These are phyloP conservation scores for Leccinum subtestaceum DNA, from an alignment of 768 basidiomycete species.

Conservation along the genomic window DNA sequence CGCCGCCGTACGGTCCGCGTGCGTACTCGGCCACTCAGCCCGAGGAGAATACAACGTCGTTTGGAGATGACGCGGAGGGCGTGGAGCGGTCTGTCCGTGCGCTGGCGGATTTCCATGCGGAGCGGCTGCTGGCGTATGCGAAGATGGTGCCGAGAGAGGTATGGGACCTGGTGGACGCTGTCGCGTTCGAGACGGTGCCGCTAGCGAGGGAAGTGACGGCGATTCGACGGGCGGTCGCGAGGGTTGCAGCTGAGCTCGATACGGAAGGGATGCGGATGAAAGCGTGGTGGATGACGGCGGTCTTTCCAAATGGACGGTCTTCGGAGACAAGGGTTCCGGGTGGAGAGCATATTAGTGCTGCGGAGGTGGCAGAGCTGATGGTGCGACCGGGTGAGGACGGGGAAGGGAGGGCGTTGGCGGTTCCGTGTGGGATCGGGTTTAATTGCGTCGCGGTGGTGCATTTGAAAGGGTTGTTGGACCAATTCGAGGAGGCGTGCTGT, in stretches of 20 bases:
- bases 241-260: slow-evolving; percentile 29
- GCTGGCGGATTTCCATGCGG: slow-evolving; percentile 60
- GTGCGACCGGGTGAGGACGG: slow-evolving; percentile 26
- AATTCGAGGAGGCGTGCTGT: slow-evolving; percentile 32
- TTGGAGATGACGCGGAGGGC: slow-evolving; percentile 35
- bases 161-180: slow-evolving; percentile 57
- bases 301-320: slow-evolving; percentile 52
- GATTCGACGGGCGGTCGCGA: slow-evolving; percentile 57
- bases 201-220: slow-evolving; percentile 61
- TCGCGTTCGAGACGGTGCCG: slow-evolving; percentile 81
- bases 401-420: slow-evolving; percentile 16
- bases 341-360: slow-evolving; percentile 27
- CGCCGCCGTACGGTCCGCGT: slow-evolving; percentile 69
- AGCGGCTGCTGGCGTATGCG: slow-evolving; percentile 55
- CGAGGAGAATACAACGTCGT: slow-evolving; percentile 42
- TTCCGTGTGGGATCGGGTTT: slow-evolving; percentile 62
- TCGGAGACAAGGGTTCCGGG: slow-evolving; percentile 37
- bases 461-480: slow-evolving; percentile 39
- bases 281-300: slow-evolving; percentile 74
- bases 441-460: slow-evolving; percentile 63
- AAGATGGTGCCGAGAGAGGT: slow-evolving; percentile 35
- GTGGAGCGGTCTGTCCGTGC: slow-evolving; percentile 43
- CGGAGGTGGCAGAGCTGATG: slow-evolving; percentile 45
- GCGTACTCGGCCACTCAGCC: slow-evolving; percentile 30
- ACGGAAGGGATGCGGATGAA: slow-evolving; percentile 37